Conservation (phyloP, 345 rosid genomes). For the Melaleuca alternifolia region DNA sequence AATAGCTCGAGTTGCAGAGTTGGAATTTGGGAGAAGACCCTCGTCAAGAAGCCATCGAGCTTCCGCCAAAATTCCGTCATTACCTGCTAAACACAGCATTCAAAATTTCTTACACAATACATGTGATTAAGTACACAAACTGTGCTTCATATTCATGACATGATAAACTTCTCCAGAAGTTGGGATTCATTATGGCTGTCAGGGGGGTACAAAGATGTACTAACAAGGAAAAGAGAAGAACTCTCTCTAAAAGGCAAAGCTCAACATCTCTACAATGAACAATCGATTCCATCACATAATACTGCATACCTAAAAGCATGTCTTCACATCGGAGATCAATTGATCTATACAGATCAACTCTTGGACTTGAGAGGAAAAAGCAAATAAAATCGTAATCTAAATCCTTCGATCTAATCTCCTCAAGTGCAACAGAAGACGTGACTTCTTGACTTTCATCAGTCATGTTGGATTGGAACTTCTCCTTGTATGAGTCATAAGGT, state of each 20-base stretch:
- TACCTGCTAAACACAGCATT: not conserved
- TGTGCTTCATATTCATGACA: not conserved
- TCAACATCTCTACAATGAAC: not conserved
- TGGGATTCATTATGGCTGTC: not conserved
- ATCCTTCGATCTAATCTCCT: slow-evolving; percentile 35
- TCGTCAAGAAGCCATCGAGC: slow-evolving; percentile 81
- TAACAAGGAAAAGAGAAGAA: not conserved
- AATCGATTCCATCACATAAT: not conserved
- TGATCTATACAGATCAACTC: slow-evolving; percentile 75
- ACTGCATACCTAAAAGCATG: slow-evolving; percentile 63
- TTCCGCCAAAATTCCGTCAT: slow-evolving; percentile 61
- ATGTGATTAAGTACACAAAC: not conserved
- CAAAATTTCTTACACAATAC: not conserved
- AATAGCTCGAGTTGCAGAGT: slow-evolving; percentile 86
- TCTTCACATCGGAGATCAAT: slow-evolving; percentile 88
- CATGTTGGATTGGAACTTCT: slow-evolving; percentile 22
- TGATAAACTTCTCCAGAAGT: not conserved
- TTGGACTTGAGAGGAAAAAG: slow-evolving; percentile 70
- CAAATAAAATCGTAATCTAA: slow-evolving; percentile 80
- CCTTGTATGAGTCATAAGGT: slow-evolving; percentile 73
- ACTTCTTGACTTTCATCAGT: slow-evolving; percentile 10
- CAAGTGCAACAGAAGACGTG: slow-evolving; percentile 17
- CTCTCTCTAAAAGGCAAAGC: not conserved
- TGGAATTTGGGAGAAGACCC: slow-evolving; percentile 79
- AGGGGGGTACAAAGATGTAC: not conserved